Conservation (phyloP, 768 basidiomycete species). For the Mycena capillaripes region DNA sequence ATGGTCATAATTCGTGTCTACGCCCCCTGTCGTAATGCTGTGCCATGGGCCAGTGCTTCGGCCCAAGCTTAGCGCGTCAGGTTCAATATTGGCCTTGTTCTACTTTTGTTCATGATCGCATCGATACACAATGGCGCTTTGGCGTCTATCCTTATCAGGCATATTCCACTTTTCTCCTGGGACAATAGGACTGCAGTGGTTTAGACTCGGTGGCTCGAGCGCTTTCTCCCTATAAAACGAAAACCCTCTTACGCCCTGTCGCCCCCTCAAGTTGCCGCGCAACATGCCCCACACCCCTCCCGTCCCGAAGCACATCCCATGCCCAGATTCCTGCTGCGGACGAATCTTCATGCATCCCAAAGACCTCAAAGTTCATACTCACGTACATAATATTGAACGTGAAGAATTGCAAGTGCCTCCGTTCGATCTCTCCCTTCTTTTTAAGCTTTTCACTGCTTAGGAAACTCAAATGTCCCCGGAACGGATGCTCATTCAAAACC, state of each 20-base stretch:
- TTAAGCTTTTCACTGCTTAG: not conserved
- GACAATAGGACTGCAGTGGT: not conserved
- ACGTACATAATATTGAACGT: not conserved
- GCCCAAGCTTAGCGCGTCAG: too few species aligned
- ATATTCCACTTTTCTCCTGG: not conserved
- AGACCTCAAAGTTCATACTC: not conserved
- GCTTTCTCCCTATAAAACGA: not conserved
- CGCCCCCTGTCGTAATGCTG: too few species aligned
- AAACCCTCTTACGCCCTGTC: not conserved
- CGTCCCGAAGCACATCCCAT: not conserved
- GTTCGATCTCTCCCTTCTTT: not conserved
- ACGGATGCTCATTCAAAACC: conserved; percentile 6
- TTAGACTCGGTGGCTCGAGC: not conserved
- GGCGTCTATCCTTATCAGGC: not conserved
- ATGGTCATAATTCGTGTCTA: not conserved
- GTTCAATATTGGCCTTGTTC: too few species aligned
- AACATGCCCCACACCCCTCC: not conserved
- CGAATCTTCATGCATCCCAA: not conserved
- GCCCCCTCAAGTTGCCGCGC: not conserved
- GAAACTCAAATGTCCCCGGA: not conserved
- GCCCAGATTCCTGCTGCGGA: not conserved
- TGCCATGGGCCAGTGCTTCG: too few species aligned
- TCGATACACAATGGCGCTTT: not conserved
- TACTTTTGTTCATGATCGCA: not conserved
- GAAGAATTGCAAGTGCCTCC: not conserved